These are phyloP conservation scores for Globisporangium spiculum DNA, from an alignment of 352 stramenopile genomes.

Conservation along the genomic window DNA sequence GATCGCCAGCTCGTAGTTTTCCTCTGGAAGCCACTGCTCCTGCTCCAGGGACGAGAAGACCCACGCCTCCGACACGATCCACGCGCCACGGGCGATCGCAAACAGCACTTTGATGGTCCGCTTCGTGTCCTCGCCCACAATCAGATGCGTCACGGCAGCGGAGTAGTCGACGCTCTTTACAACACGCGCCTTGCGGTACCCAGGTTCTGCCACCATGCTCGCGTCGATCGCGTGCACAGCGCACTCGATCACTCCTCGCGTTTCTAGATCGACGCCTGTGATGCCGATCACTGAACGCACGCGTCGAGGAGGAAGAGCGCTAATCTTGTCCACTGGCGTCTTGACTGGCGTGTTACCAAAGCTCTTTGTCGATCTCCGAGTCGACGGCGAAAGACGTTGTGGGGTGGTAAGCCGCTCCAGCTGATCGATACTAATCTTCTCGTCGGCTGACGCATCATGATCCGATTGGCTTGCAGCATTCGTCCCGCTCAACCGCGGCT, in stretches of 20 bases:
- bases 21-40: slow-evolving; percentile 68
- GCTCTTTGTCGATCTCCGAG: slow-evolving; percentile 13
- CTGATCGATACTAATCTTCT: slow-evolving; percentile 7
- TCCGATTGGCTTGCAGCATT: not conserved
- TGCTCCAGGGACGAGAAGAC: slow-evolving; percentile 74
- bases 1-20: slow-evolving; percentile 55
- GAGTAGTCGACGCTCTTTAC: slow-evolving; percentile 77
- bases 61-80: slow-evolving; percentile 80
- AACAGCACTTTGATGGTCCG: slow-evolving; percentile 87
- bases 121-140: slow-evolving; percentile 62
- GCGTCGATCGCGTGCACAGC: slow-evolving; percentile 77
- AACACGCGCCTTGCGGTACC: slow-evolving; percentile 65
- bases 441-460: not conserved
- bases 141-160: slow-evolving; percentile 69
- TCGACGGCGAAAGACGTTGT: slow-evolving; percentile 10
- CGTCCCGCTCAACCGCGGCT: not conserved
- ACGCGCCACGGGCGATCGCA: slow-evolving; percentile 72
- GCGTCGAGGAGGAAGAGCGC: slow-evolving; percentile 22
- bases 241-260: slow-evolving; percentile 62
- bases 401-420: slow-evolving; percentile 15
- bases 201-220: slow-evolving; percentile 41
- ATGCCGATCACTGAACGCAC: slow-evolving; percentile 70
- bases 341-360: slow-evolving; percentile 8
- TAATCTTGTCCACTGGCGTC: slow-evolving; percentile 20
- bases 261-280: slow-evolving; percentile 61